Base-by-base conservation (phyloP, 345 rosid genomes). In the Clarkia xantiana region DNA sequence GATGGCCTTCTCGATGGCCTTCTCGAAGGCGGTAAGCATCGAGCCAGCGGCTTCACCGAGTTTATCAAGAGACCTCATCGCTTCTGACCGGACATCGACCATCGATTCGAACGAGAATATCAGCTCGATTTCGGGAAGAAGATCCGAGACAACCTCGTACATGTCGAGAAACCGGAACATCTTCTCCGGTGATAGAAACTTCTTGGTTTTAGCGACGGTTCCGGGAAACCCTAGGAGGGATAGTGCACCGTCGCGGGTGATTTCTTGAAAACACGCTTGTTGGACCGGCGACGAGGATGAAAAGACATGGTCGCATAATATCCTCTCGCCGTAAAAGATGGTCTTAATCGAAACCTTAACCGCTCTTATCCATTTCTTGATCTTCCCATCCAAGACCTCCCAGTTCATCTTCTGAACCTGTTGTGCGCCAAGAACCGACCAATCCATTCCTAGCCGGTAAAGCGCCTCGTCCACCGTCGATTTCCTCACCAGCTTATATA, bases 291-390 rank as follows among this genome's bases (percentile, higher is more conserved):
- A 14, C 0, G 88, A 76, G 23, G 67, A 44, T 2, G 78, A 63
- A 45, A 89, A 89, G 2, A 89, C 84, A 15, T 62, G 53, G 43
- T 85, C 94, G 39, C 79, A 75, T 17, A 89, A 75, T 49, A 80
- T 61, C 18, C 87, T 60, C 62, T 89, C 97, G 1, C 90, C 90
- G 36, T 49, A 50, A n/a, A 82, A 80, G 49, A 89, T 51, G 1
- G 80, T 70, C 17, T 45, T 61, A 38, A 82, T 68, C 3, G 90
- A 76, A 17, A 60, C 42, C 49, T 52, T 78, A 5, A 73, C 66
- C 1, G 81, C 78, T 9, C 58, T 39, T 18, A 73, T n/a, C 97
- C 94, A 89, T 14, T n/a, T 43, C 66, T 68, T 79, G 44, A 75
- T 75, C 52, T 72, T 80, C 47, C 48, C 6, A 59, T 89, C 90